Evolutionary conservation across 352 stramenopile species (phyloP), one percentile per base, ranked within the genome.

Genomic region (Pythium sp.): DNA sequence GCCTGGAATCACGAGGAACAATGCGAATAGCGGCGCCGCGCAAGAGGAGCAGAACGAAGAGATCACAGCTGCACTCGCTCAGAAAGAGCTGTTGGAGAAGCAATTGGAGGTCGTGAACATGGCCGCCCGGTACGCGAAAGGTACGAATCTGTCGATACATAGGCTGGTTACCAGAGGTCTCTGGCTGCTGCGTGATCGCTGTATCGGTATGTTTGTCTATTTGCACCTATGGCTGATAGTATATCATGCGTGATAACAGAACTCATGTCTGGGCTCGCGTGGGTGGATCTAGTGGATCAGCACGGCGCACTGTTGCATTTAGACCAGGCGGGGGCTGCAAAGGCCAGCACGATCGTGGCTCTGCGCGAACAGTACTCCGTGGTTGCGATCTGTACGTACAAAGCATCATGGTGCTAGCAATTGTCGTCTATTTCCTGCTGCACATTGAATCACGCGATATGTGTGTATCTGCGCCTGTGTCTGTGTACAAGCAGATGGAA

Each of bases 231-330:
- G 65, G 8, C 18, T 64, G 5, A 62, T 4, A 0, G 32, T 58
- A 49, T 14, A 1, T 6, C 20, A 5, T 30, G 8, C 54, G 5
- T 58, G 58, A 41, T 22, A 26, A 26, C 57, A 92, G 84, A 90
- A 62, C 71, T 92, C 14, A 60, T 70, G 26, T 67, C 73, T 36
- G 79, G 74, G 0, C 71, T 76, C 3, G 61, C 69, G 11, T 72
- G 73, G 64, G 71, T 92, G 9, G 84, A 92, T 71, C 72, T 92
- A 0, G 72, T 75, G 5, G 84, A 89, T 58, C 65, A 79, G 11
- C 74, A 78, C 46, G 75, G 75, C 46, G 69, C 61, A 6, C 77
- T 72, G 0, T 70, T 90, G 67, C 80, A 81, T 28, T 70, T 92
- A 20, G 81, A 91, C 58, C 71, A 75, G n/a, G 74, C 68, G 5